phyloP scores from a whole-genome alignment of 2,329 filamentous ascomycete genomes.

The Aaosphaeria pasadenensis region DNA sequence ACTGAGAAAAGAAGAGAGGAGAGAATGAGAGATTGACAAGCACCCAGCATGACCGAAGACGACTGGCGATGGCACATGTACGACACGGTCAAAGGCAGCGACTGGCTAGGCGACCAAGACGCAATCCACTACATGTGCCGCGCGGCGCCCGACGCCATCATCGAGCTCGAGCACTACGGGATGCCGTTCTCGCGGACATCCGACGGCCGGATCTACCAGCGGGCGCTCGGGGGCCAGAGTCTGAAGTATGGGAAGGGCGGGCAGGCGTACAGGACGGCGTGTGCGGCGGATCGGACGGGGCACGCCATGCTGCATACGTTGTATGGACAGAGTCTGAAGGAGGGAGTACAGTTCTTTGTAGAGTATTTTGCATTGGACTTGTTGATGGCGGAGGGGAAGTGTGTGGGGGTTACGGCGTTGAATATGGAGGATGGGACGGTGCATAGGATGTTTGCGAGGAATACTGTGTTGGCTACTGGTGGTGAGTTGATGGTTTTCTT shows the following conservation, averaged over 20 bases:
- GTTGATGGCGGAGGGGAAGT: slow-evolving; percentile 48
- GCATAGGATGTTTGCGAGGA: slow-evolving; percentile 48
- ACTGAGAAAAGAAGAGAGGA: too few relatives aligned
- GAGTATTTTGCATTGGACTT: slow-evolving; percentile 51
- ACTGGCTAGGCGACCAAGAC: slow-evolving; percentile 60
- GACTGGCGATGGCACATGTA: slow-evolving; percentile 62
- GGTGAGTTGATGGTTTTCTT: slow-evolving; percentile 15
- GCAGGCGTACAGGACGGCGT: slow-evolving; percentile 48
- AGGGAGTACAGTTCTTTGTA: slow-evolving; percentile 50
- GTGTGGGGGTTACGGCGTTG: slow-evolving; percentile 46
- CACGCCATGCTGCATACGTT: slow-evolving; percentile 52
- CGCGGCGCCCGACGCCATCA: slow-evolving; percentile 53
- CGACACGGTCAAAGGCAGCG: slow-evolving; percentile 57
- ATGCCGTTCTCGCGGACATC: slow-evolving; percentile 52
- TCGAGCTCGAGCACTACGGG: slow-evolving; percentile 56
- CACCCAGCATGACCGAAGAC: slow-evolving; percentile 50
- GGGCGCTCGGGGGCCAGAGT: slow-evolving; percentile 48
- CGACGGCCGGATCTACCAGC: slow-evolving; percentile 48
- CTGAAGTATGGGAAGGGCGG: slow-evolving; percentile 48
- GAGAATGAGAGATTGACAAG: too few relatives aligned
- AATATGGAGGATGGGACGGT: slow-evolving; percentile 50
- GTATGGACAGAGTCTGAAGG: slow-evolving; percentile 49
- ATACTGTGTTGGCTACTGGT: slow-evolving; percentile 49
- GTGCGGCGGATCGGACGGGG: slow-evolving; percentile 47
- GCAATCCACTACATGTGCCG: slow-evolving; percentile 60